Percentiles rank a stretch among this genome's conserved stretches.
Conservation (phyloP, 1,284 basidiomycete species). For the Papiliotrema nemorosa region DNA sequence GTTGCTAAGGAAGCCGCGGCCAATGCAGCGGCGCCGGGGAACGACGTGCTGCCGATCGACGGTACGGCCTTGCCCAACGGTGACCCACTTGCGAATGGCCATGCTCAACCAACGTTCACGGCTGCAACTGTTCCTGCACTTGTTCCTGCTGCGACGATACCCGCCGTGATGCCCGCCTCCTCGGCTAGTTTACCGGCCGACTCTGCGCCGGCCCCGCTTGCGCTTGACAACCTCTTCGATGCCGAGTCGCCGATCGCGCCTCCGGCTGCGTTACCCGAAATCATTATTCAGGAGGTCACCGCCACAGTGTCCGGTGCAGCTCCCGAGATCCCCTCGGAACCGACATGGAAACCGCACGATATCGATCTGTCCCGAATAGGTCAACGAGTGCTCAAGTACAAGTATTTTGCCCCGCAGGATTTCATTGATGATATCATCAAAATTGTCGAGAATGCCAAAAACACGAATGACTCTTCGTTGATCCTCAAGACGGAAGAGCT, state of each 20-base stretch:
- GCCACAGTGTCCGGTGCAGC: slow-evolving; percentile 5
- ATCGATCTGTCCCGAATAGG: slow-evolving; percentile 92
- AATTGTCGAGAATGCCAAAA: slow-evolving; percentile 83
- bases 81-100: no score
- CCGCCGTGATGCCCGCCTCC: background rate
- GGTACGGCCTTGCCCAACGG: background rate
- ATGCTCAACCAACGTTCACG: background rate
- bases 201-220: background rate
- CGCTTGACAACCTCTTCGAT: slow-evolving; percentile 1
- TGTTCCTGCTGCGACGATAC: background rate
- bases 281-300: slow-evolving; percentile 1
- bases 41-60: background rate
- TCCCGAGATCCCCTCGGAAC: background rate
- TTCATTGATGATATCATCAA: slow-evolving; percentile 84
- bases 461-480: slow-evolving; percentile 68
- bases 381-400: slow-evolving; percentile 74
- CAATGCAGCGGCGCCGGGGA: background rate
- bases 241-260: background rate
- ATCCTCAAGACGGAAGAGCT: slow-evolving; percentile 82
- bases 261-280: background rate
- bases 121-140: background rate
- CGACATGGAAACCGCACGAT: slow-evolving; percentile 55
- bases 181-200: background rate
- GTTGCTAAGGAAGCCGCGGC: background rate
- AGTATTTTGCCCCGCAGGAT: slow-evolving; percentile 80